A percentile compares a stretch with the other conserved stretches of the same genome.
Evolutionary conservation across 257 asterid species (phyloP).

Genomic region (Rubia yunnanensis): DNA sequence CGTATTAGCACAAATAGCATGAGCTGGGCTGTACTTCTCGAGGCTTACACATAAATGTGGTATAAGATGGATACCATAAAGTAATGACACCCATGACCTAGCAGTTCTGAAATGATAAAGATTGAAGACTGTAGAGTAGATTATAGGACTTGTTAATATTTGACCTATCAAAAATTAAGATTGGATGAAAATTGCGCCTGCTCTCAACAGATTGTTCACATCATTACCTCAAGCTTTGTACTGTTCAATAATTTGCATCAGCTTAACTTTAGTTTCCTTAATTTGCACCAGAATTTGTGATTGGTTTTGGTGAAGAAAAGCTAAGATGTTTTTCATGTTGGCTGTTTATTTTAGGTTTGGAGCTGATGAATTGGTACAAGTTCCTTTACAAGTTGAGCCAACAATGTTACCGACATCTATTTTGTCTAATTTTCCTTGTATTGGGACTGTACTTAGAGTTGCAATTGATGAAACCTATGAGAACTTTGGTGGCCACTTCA

Average conservation of each 20-base stretch:
- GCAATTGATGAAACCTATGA: constrained; percentile 9
- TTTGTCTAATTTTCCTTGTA: constrained; percentile 3
- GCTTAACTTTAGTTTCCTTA: neutral
- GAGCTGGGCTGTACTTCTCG: neutral
- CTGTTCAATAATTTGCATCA: neutral
- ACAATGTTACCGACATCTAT: neutral
- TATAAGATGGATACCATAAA: neutral
- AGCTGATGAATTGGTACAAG: neutral
- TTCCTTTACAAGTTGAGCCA: constrained; percentile 5
- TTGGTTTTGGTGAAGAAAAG: neutral
- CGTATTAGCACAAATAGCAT: neutral
- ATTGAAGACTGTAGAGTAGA: neutral
- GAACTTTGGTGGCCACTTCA: constrained; percentile 14
- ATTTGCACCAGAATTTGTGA: neutral
- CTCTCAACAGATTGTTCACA: neutral
- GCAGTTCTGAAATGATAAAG: neutral
- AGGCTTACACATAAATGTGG: neutral
- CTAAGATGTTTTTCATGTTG: neutral
- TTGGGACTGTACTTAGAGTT: constrained; percentile 10
- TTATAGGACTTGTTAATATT: neutral
- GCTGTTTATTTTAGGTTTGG: constrained; percentile 3
- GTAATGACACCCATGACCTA: neutral
- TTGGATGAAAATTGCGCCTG: neutral
- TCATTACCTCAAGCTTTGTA: neutral
- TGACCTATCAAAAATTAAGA: neutral